Conservation (phyloP, 768 basidiomycete genomes). For the Tulasnella sp. region DNA sequence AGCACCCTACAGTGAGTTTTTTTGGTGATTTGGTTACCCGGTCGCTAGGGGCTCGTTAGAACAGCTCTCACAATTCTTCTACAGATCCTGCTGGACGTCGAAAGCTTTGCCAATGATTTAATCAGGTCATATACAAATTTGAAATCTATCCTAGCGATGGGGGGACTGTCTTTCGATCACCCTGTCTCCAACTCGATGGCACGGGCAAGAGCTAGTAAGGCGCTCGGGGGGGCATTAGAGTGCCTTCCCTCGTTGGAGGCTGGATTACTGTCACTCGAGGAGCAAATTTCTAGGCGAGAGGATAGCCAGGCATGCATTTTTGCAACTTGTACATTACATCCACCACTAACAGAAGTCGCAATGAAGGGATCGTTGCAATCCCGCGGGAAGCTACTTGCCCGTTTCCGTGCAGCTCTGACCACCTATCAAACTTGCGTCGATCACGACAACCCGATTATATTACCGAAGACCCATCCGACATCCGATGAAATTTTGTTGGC, state of each 20-base stretch:
- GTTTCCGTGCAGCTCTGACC: background rate
- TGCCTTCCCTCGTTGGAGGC: background rate
- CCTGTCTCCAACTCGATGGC: background rate
- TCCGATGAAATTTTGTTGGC: background rate
- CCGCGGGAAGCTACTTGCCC: background rate
- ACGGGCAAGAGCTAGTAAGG: background rate
- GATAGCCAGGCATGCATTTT: background rate
- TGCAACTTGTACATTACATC: background rate
- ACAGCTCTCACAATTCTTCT: too few relatives aligned
- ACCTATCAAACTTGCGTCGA: background rate
- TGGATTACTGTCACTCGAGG: background rate
- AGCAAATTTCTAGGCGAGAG: background rate
- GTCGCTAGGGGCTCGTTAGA: too few relatives aligned
- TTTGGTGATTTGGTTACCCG: too few relatives aligned
- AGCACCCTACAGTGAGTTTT: too few relatives aligned
- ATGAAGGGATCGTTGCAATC: background rate
- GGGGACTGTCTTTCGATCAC: background rate
- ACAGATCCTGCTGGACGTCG: background rate
- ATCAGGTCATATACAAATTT: background rate
- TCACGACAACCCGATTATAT: background rate
- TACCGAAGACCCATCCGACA: background rate
- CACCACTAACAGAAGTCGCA: background rate
- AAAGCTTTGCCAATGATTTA: background rate
- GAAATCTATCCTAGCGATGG: background rate
- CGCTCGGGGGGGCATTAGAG: background rate